Conservation (phyloP, 129 eudicot species). For the Tanacetum coccineum region DNA sequence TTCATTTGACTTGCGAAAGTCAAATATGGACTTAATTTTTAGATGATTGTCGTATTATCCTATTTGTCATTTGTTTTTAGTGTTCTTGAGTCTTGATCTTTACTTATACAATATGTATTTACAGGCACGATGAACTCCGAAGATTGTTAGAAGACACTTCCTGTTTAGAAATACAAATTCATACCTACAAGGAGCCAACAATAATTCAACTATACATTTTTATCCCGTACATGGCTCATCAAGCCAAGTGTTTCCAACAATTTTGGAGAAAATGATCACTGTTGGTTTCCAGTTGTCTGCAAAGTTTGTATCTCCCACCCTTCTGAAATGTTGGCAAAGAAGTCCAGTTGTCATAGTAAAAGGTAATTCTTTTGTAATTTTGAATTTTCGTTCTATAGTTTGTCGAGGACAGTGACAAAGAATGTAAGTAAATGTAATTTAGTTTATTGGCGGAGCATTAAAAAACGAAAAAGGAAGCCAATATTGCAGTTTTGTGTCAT, state of each 20-base stretch:
- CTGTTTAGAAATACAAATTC: conserved; percentile 25
- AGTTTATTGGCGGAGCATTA: conserved; percentile 8
- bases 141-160: conserved; percentile 18
- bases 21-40: not conserved
- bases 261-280: conserved; percentile 23
- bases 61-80: not conserved
- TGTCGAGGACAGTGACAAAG: conserved; percentile 8
- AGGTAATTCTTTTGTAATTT: conserved; percentile 27
- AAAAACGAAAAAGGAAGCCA: conserved; percentile 5
- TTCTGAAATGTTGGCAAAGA: conserved; percentile 2
- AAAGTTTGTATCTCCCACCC: not conserved
- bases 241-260: too few relatives aligned
- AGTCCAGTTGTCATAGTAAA: conserved; percentile 12
- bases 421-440: conserved; percentile 31
- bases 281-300: conserved; percentile 12
- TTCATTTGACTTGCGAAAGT: not conserved
- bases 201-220: conserved; percentile 25
- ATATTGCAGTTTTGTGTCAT: conserved; percentile 21
- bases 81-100: conserved; percentile 6
- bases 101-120: conserved; percentile 5
- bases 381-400: conserved; percentile 6
- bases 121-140: conserved; percentile 25
- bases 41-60: not conserved
- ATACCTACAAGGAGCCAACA: conserved; percentile 29
- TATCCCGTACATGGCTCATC: conserved; percentile 25